A percentile compares a stretch with the other conserved stretches of the same genome.
phyloP scores from a whole-genome alignment of 1,139 yeast species.

The Ogataea hybrid region DNA sequence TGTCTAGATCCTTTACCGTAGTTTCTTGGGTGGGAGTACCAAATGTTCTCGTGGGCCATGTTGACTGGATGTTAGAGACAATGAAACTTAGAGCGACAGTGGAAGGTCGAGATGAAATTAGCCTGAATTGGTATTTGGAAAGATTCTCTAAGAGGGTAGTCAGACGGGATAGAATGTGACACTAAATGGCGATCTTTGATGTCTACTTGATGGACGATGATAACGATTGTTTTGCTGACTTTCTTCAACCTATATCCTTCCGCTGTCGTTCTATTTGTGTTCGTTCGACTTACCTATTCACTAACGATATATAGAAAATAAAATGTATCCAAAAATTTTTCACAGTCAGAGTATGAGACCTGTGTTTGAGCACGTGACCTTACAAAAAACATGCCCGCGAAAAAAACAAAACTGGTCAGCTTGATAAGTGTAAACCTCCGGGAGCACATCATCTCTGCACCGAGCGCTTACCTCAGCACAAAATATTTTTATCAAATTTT shows the following conservation, averaged over 20 bases:
- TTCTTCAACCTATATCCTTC: background rate
- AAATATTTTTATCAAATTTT: too few species aligned
- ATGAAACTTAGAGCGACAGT: background rate
- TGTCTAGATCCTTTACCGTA: conserved; percentile 99
- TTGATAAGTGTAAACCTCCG: too few species aligned
- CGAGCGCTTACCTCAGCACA: too few species aligned
- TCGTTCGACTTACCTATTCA: conserved; percentile 7
- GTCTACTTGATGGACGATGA: background rate
- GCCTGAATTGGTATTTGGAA: background rate
- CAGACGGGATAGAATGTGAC: background rate
- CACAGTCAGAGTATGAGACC: too few species aligned
- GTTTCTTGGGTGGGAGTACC: conserved; percentile 99
- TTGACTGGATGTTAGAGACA: conserved; percentile 36
- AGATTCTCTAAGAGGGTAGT: background rate
- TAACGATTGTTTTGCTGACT: background rate
- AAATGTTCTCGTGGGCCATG: conserved; percentile 99
- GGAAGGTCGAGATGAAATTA: background rate
- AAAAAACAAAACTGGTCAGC: too few species aligned
- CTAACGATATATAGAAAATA: conserved; percentile 10
- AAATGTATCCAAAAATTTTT: conserved; percentile 8
- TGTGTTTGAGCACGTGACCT: too few species aligned
- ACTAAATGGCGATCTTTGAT: background rate
- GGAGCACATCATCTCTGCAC: too few species aligned
- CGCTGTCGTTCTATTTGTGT: conserved; percentile 1
- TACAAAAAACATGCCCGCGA: too few species aligned